Evolutionary conservation across 164 flowering plant genomes (phyloP).

Genomic region (Protea cynaroides): DNA sequence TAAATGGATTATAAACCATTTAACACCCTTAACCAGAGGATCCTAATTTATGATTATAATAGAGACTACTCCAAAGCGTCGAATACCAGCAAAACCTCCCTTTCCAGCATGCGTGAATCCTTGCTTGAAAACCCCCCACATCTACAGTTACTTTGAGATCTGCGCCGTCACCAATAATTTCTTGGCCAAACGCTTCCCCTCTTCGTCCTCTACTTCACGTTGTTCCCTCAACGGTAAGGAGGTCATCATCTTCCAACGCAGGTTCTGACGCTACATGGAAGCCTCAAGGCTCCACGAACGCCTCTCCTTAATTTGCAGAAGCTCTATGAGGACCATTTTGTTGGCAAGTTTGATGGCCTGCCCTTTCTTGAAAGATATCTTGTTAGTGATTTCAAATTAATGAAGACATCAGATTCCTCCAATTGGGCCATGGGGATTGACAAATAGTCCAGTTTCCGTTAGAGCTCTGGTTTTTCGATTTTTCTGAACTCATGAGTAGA

Average conservation of each 20-base stretch:
- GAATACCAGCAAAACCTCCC: conserved; percentile 18
- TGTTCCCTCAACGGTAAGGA: conserved; percentile 45
- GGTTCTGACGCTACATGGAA: conserved; percentile 38
- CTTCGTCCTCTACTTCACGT: conserved; percentile 64
- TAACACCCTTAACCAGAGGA: no score
- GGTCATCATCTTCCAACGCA: conserved; percentile 51
- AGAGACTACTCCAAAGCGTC: conserved; percentile 22
- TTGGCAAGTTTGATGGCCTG: conserved; percentile 79
- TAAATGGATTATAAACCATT: no score
- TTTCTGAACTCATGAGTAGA: no score
- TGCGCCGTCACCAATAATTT: conserved; percentile 45
- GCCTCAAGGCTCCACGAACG: conserved; percentile 26
- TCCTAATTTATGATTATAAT: no score
- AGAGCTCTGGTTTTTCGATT: no score
- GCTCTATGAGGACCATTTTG: conserved; percentile 69
- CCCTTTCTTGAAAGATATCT: conserved; percentile 54
- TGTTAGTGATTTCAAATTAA: conserved; percentile 44
- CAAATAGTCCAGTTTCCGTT: conserved; percentile 30
- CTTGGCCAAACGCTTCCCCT: conserved; percentile 32
- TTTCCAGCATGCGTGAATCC: conserved; percentile 30
- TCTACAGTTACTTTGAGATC: conserved; percentile 48
- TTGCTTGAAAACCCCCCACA: conserved; percentile 34
- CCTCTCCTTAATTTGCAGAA: conserved; percentile 42
- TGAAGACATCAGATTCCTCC: conserved; percentile 27
- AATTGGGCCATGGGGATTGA: conserved; percentile 17